Conservation (phyloP, 495 filamentous ascomycete species). For the Jackrogersella multiformis region DNA sequence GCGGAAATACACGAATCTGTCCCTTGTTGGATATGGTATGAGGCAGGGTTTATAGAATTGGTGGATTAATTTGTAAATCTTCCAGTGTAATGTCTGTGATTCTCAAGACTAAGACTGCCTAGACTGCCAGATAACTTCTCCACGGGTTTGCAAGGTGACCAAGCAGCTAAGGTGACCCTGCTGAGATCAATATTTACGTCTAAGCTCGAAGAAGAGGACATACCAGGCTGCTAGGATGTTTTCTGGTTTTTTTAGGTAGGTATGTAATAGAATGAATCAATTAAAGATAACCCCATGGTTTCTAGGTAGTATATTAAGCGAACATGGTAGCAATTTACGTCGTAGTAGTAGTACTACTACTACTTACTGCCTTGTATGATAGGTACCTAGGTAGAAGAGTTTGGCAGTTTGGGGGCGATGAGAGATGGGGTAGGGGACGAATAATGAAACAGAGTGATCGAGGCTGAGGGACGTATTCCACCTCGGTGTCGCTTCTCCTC, state of each 20-base stretch:
- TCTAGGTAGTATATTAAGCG: conserved; percentile 12
- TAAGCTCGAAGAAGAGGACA: conserved; percentile 16
- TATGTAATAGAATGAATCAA: background rate
- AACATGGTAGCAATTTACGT: too few species aligned
- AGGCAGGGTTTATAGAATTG: conserved; percentile 1
- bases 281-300: background rate
- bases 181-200: conserved; percentile 8
- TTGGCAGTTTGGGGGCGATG: background rate
- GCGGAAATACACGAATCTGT: background rate
- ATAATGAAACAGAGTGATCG: background rate
- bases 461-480: background rate
- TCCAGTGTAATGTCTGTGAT: conserved; percentile 2
- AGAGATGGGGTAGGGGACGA: background rate
- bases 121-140: background rate
- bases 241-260: background rate
- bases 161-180: background rate
- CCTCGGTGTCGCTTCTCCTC: background rate
- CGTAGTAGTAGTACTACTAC: too few species aligned
- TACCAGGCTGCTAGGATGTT: background rate
- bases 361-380: background rate
- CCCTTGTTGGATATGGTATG: background rate
- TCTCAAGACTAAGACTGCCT: background rate
- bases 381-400: background rate
- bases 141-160: conserved; percentile 1
- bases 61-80: conserved; percentile 9